Evolutionary conservation across 352 stramenopile genomes (phyloP).

Genomic region (Globisporangium canariense): DNA sequence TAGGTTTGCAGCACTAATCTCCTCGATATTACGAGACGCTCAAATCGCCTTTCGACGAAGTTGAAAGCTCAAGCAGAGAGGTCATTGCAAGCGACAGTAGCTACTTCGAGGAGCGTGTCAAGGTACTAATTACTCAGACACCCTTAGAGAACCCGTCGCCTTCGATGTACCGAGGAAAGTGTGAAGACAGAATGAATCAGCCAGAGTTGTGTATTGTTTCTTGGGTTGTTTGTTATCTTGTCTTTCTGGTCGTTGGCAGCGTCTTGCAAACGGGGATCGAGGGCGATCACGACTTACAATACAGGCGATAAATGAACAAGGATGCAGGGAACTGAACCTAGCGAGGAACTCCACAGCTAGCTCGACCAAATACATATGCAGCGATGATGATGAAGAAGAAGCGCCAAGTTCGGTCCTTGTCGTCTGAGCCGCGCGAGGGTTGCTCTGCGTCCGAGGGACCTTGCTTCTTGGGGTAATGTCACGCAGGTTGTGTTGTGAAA

Average conservation of each 20-base stretch:
- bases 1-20: no score
- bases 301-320: neutral
- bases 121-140: no score
- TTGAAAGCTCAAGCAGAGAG: no score
- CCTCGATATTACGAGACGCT: no score
- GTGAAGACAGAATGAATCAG: neutral
- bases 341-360: neutral
- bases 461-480: neutral
- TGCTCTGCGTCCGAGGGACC: no score
- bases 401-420: neutral
- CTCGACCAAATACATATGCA: conserved; percentile 1
- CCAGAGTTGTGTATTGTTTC: neutral
- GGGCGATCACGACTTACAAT: neutral
- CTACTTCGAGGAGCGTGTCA: no score
- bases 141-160: neutral
- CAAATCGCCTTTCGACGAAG: no score
- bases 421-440: no score
- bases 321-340: neutral
- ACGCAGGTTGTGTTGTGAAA: neutral
- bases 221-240: neutral
- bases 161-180: neutral
- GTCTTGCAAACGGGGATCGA: neutral
- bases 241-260: neutral
- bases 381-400: neutral
- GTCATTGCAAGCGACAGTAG: no score